Percentiles rank a stretch among this genome's conserved stretches.
Evolutionary conservation across 2,329 filamentous ascomycete species (phyloP).

Genomic region (Alternaria arborescens): DNA sequence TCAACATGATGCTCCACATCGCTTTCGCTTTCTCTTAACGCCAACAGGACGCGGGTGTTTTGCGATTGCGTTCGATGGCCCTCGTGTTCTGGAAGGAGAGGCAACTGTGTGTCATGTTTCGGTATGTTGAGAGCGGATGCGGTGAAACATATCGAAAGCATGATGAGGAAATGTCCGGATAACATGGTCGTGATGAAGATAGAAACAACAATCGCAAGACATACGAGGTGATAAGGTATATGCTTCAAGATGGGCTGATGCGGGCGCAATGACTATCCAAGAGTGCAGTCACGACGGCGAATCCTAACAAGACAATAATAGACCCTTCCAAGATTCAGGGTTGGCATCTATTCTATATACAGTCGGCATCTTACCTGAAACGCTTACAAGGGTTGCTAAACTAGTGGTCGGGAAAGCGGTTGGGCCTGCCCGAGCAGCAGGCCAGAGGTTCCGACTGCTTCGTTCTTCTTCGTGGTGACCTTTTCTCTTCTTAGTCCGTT

Average conservation of each 20-base stretch:
- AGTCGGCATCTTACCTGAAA: background rate
- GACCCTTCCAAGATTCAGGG: constrained; percentile 1
- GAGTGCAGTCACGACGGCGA: background rate
- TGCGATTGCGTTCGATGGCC: background rate
- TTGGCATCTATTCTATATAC: background rate
- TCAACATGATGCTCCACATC: background rate
- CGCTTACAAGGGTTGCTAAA: background rate
- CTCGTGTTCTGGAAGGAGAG: constrained; percentile 10
- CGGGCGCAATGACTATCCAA: background rate
- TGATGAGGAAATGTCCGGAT: constrained; percentile 3
- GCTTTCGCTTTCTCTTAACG: constrained; percentile 10
- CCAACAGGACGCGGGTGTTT: constrained; percentile 22
- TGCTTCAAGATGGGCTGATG: background rate
- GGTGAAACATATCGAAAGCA: background rate
- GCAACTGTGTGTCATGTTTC: constrained; percentile 14
- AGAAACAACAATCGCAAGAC: background rate
- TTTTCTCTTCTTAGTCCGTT: background rate
- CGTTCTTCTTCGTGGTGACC: background rate
- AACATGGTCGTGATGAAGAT: constrained; percentile 6
- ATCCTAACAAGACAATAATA: background rate
- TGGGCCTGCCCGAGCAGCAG: background rate
- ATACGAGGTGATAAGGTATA: background rate
- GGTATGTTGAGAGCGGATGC: constrained; percentile 17
- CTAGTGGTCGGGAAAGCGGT: background rate
- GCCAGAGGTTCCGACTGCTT: background rate